These are phyloP conservation scores for Medicago arabica DNA, from an alignment of 306 rosid genomes.

Conservation along the genomic window DNA sequence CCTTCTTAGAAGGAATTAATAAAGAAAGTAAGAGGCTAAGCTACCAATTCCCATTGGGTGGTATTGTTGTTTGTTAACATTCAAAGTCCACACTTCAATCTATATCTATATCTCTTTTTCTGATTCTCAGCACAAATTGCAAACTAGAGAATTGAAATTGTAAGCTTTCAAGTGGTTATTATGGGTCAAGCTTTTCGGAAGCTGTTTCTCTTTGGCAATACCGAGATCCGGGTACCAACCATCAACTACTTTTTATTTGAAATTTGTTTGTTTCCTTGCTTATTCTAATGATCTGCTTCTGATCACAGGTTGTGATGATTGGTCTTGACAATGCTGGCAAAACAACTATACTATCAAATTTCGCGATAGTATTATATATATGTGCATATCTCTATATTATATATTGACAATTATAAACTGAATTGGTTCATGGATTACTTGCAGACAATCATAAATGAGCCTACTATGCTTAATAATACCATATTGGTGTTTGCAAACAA, in stretches of 20 bases:
- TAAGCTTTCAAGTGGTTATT: constrained; percentile 1
- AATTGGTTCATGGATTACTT: constrained; percentile 42
- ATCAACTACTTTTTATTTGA: neutral
- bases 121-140: neutral
- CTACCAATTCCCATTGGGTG: neutral
- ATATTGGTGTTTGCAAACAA: constrained; percentile 96
- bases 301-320: constrained; percentile 80
- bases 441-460: constrained; percentile 92
- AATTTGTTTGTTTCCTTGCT: neutral
- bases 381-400: too few relatives aligned
- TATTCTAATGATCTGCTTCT: constrained; percentile 28
- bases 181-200: constrained; percentile 66
- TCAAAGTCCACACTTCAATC: neutral
- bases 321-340: constrained; percentile 96
- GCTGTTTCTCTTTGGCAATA: constrained; percentile 58
- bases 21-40: neutral
- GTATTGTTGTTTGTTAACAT: neutral
- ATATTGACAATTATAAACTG: constrained; percentile 17
- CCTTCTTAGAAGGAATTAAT: neutral
- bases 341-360: constrained; percentile 66
- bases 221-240: constrained; percentile 49
- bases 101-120: neutral
- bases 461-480: constrained; percentile 90
- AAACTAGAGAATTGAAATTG: neutral
- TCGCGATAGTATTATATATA: too few relatives aligned